Base-by-base conservation (phyloP, 805 yeast species). In the Saturnispora hagleri region DNA sequence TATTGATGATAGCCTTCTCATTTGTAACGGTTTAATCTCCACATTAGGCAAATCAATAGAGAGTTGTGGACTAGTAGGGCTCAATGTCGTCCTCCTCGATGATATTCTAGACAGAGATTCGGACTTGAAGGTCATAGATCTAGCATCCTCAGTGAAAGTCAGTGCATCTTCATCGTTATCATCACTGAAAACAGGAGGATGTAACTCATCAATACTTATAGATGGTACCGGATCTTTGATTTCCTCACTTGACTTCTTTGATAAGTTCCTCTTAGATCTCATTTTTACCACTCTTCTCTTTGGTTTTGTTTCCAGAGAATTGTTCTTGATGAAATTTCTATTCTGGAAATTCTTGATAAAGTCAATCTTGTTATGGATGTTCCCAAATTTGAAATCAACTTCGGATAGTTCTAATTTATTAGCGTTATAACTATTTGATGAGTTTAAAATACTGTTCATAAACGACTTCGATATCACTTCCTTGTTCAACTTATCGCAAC, bases 381-480 rank as follows among this genome's bases (percentile, higher is more conserved):
- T 56, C 12, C 64, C 65, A 48, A 44, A 52, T 28, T 55, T 55
- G 51, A 66, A 57, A 59, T 66, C 58, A 22, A 57, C 45, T 33
- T 64, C 67, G 17, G 67, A 57, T 46, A 71, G 55, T 49, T 68
- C 70, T 53, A 73, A 59, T 51, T 67, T 70, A 50, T 58, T 65
- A 51, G 59, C 55, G 43, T 56, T 58, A 36, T 58, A 57, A 20
- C 68, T 62, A 47, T 59, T 58, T 10, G 55, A 50, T n/a, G 56
- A 58, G 12, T 62, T 58, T 3, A 62, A 61, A 20, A 63, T 54
- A 15, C 63, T 63, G 54, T 61, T 66, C 36, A 61, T 62, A 57
- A 60, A 69, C 20, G 62, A 65, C 54, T 64, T 67, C 26, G 65
- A 70, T 18, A 67, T 66, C 10, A 65, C 51, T 51, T 67, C 64